Base-by-base conservation (phyloP, 2,329 filamentous ascomycete genomes). In the Paramyrothecium sp. region DNA sequence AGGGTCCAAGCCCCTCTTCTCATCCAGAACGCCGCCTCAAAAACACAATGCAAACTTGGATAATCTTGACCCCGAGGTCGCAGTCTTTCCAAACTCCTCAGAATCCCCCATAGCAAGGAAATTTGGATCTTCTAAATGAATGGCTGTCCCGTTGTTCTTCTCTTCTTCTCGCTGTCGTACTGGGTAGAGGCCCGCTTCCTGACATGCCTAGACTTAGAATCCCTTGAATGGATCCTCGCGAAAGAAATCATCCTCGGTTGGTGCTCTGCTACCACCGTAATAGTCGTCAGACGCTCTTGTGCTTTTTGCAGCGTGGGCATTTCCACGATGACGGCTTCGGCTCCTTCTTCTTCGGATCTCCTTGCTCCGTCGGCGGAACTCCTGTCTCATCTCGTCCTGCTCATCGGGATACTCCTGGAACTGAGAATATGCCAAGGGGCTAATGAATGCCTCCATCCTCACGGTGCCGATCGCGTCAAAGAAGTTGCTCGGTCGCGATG, bases 391-490 rank as follows among this genome's bases (percentile, higher is more conserved):
- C 60, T 85, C 81, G 22, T 83, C 81, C 21, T 75, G 71, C 60
- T 83, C 81, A 55, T 81, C 76, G 0, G 77, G 74, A 47, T 76
- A 72, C 13, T 82, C 79, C 13, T 76, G 74, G 54, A 80, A 75
- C 26, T 76, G 75, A 2, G 75, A 75, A 59, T 80, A 77, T 1
- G 82, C 77, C 12, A 88, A 71, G 0, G 86, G 86, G 64, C 80
- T 86, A 63, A 99, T 96, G 71, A 98, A 99, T 0, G 95, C 95
- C 73, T 98, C 94, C 94, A 99, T 98, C 26, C 95, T 87, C 51
- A 98, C 87, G 2, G 93, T 98, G 1, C 93, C 92, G 57, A 96
- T 89, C 1, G 90, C 90, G 65, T 96, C 92, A 68, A 95, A 95
- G 76, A 95, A 93, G 71, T 87, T 86, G 57, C 76, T 76, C 1